Evolutionary conservation across 129 eudicot genomes (phyloP), one percentile per base, ranked within the genome.

Genomic region (Calendula officinalis): DNA sequence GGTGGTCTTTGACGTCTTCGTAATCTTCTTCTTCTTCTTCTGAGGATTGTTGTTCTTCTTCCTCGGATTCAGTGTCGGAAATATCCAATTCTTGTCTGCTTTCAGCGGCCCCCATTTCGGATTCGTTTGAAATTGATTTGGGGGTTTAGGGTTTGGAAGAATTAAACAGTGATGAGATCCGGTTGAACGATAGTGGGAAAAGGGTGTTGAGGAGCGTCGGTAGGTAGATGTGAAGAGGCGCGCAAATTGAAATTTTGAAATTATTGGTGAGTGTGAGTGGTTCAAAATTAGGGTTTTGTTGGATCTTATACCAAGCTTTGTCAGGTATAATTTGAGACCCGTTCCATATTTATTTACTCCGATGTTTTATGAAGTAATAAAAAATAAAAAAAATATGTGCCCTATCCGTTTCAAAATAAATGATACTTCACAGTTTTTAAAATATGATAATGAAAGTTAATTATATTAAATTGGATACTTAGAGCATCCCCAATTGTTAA

Each of bases 81-180:
- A 87, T 71, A 10, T 87, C 82, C 30, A 87, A 63, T 69, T 85
- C 94, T 50, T 75, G 82, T 10, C 91, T 84, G 74, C 95, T 87
- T 68, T 81, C 85, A 54, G 78, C 60, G 3, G 77, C 90, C 7
- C 95, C 90, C 95, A 86, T 86, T 38, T 56, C n/a, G n/a, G n/a
- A n/a, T n/a, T 43, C 8, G 61, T 17, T 44, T 10, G 53, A 70
- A 30, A 15, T 14, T 22, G 57, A 7, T 27, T 66, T 37, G 65
- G 35, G 55, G 8, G 14, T 12, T 65, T 16, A 58, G 45, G 58
- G 40, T 11, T 38, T 38, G 52, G 14, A 13, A 17, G 62, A 38
- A 6, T 7, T 32, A 35, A 11, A 39, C 13, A 50, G 65, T 30
- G 17, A 59, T 4, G 27, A 44, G 57, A 43, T 44, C 14, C 6